Percentiles rank a stretch among this genome's conserved stretches.
phyloP scores from a whole-genome alignment of 495 filamentous ascomycete genomes.

The Neurospora pannonica region DNA sequence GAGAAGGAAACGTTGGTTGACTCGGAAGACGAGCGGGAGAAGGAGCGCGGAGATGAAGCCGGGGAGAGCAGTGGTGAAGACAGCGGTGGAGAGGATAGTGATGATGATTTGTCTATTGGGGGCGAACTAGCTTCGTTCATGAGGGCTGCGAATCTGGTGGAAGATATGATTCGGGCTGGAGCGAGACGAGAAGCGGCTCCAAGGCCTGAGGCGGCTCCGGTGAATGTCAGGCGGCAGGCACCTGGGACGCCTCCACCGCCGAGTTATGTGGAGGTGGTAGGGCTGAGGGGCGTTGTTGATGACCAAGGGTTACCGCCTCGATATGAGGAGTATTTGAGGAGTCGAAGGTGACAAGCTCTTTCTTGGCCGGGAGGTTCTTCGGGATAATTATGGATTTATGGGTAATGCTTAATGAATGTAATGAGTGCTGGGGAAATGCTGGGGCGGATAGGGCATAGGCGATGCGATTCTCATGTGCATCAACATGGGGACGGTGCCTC shows the following conservation, averaged over 20 bases:
- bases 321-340: not conserved
- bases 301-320: not conserved
- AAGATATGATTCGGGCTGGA: conserved; percentile 35
- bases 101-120: not conserved
- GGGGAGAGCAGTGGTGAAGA: not conserved
- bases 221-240: not conserved
- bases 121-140: conserved; percentile 40
- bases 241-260: not conserved
- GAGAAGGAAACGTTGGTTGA: not conserved
- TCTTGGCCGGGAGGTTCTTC: not conserved
- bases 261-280: not conserved
- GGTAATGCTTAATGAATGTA: not conserved
- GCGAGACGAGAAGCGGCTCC: conserved; percentile 17
- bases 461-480: not conserved
- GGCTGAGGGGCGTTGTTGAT: not conserved
- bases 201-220: not conserved
- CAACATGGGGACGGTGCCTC: not conserved
- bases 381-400: not conserved
- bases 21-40: not conserved
- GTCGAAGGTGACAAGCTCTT: not conserved
- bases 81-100: not conserved
- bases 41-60: not conserved
- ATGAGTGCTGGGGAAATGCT: not conserved
- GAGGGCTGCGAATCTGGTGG: conserved; percentile 35
- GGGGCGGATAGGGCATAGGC: not conserved